Base-by-base conservation (phyloP, 345 rosid genomes). In the Ailanthus altissimus region DNA sequence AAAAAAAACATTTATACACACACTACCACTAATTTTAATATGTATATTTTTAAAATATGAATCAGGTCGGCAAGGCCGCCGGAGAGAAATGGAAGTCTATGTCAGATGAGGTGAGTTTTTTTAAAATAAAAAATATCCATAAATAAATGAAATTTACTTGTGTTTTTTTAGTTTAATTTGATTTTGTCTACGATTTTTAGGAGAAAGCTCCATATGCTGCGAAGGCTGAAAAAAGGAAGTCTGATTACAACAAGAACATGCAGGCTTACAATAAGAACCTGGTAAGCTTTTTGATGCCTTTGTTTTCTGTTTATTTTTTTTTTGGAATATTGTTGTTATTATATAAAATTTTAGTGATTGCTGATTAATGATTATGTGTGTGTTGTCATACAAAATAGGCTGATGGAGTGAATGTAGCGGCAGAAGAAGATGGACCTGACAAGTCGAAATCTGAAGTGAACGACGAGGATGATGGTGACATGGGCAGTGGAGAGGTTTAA, bases 11-110 rank as follows among this genome's bases (percentile, higher is more conserved):
- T 32, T 32, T 32, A n/a, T 32, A 32, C 3, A 25, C 14, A 43
- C 6, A 70, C 11, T 8, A n/a, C 4, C 10, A 2, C 14, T 53
- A 9, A n/a, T 54, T 60, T 45, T 46, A n/a, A 43, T 3, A 8
- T 49, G n/a, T n/a, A 3, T 18, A 42, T 36, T 47, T 42, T 26
- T 45, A 21, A 7, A 20, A 54, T 57, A 23, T 54, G 23, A 20
- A 38, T 81, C 74, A 93, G 98, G 98, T 92, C 32, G 94, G 94
- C 3, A 93, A 91, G 72, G 97, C 98, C 73, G 93, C 89, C 36
- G 97, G 98, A 67, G 89, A 72, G 38, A 89, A 87, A 63, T 93
- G 98, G 98, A 93, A 91, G 81, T 76, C 89, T 3, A 26, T 93
- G 90, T 78, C 86, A 14, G 92, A 84, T 0, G 90, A 84, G 45